These are phyloP conservation scores for Tetraselmis striata DNA, from an alignment of 139 green algal genomes.

Conservation along the genomic window DNA sequence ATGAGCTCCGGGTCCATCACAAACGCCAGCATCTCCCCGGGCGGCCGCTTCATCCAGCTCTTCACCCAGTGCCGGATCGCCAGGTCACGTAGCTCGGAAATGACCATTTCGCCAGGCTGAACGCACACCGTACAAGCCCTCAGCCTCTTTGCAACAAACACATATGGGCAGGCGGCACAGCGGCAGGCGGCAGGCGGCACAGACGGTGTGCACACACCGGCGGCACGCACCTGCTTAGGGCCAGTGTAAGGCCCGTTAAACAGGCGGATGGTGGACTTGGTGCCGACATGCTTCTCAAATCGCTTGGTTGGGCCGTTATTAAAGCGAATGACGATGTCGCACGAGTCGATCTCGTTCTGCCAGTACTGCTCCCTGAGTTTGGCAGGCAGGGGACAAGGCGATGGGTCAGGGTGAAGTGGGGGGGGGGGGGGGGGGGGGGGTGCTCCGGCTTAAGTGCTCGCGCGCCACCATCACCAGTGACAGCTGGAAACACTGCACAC, in stretches of 20 bases:
- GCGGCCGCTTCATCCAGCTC: slow-evolving; percentile 9
- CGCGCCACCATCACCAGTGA: too few relatives aligned
- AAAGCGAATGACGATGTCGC: slow-evolving; percentile 25
- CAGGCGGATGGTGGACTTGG: slow-evolving; percentile 16
- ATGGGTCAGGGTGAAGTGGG: too few relatives aligned
- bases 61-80: slow-evolving; percentile 6
- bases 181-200: too few relatives aligned
- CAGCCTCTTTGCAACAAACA: too few relatives aligned
- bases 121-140: background rate
- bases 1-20: slow-evolving; percentile 27
- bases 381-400: background rate
- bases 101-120: slow-evolving; percentile 16
- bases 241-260: slow-evolving; percentile 23
- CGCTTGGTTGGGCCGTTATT: slow-evolving; percentile 20
- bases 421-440: too few relatives aligned
- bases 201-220: too few relatives aligned
- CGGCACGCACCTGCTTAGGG: slow-evolving; percentile 12
- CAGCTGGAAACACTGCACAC: too few relatives aligned
- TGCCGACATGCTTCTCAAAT: slow-evolving; percentile 20
- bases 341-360: slow-evolving; percentile 9
- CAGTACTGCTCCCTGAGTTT: background rate
- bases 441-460: too few relatives aligned
- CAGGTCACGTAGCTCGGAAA: slow-evolving; percentile 22
- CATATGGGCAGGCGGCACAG: too few relatives aligned
- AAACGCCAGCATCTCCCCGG: slow-evolving; percentile 8